Evolutionary conservation across 208 protist genomes (phyloP).

Genomic region (Wallacemonas rigidus): DNA sequence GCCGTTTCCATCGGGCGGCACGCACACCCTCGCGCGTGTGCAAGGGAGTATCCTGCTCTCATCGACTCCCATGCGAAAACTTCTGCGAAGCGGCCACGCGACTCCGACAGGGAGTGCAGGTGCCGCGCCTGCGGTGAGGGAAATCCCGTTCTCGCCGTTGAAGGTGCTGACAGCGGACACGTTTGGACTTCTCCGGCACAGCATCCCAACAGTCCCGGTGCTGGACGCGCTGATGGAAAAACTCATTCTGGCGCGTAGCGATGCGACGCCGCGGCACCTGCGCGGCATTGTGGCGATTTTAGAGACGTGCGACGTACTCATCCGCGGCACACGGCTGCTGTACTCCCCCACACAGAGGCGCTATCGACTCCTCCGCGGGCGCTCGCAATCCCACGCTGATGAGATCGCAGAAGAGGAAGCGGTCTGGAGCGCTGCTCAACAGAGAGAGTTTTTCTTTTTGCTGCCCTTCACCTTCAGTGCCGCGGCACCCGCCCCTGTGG

Average conservation of each 20-base stretch:
- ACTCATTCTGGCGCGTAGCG: neutral
- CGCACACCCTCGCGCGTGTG: neutral
- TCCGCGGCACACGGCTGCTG: conserved; percentile 42
- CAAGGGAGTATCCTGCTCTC: conserved; percentile 8
- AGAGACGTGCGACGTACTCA: conserved; percentile 40
- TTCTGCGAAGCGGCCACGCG: conserved; percentile 23
- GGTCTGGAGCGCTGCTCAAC: neutral
- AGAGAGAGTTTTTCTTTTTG: conserved; percentile 59
- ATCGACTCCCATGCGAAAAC: conserved; percentile 10
- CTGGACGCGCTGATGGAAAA: conserved; percentile 30
- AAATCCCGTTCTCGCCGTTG: conserved; percentile 9
- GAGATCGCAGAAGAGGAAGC: conserved; percentile 1
- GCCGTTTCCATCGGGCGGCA: neutral
- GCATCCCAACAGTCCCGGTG: conserved; percentile 22
- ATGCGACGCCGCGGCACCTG: conserved; percentile 13
- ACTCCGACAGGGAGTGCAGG: neutral
- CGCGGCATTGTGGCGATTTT: conserved; percentile 36
- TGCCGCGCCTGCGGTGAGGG: neutral
- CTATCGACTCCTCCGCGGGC: conserved; percentile 8
- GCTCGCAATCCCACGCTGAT: neutral
- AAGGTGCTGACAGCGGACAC: conserved; percentile 35
- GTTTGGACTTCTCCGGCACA: conserved; percentile 28
- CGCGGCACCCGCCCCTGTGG: conserved; percentile 54
- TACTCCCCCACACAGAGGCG: conserved; percentile 28
- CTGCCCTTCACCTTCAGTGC: conserved; percentile 56